These are phyloP conservation scores for Pichia sp. DNA, from an alignment of 1,139 yeast genomes.

Conservation along the genomic window DNA sequence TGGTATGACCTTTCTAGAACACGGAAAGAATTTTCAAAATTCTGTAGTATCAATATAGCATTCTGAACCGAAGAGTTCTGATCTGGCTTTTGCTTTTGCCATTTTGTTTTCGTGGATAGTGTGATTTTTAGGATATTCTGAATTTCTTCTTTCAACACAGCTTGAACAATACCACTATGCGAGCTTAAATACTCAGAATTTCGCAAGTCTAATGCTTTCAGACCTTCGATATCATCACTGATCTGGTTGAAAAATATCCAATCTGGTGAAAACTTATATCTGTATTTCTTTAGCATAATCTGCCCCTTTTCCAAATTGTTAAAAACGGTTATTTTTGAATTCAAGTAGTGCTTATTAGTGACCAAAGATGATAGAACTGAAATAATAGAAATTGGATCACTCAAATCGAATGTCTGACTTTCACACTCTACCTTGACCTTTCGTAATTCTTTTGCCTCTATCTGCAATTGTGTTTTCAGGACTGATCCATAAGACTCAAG, in stretches of 20 bases:
- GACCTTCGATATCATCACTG: constrained; percentile 44
- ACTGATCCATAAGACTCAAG: constrained; percentile 41
- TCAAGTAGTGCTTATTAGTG: constrained; percentile 16
- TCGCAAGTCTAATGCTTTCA: constrained; percentile 40
- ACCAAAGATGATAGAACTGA: constrained; percentile 35
- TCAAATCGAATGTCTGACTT: constrained; percentile 31
- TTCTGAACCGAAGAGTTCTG: constrained; percentile 42
- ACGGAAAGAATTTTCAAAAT: constrained; percentile 38
- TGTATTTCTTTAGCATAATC: constrained; percentile 38
- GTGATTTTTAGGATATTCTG: background rate
- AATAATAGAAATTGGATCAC: constrained; percentile 37
- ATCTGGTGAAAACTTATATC: constrained; percentile 46
- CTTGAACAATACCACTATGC: constrained; percentile 37
- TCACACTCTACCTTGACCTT: constrained; percentile 35
- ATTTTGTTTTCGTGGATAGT: constrained; percentile 26
- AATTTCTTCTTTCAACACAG: constrained; percentile 15
- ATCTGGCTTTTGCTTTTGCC: constrained; percentile 47
- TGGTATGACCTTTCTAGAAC: constrained; percentile 27
- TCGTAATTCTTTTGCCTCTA: constrained; percentile 29
- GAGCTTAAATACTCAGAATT: constrained; percentile 31
- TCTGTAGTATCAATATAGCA: constrained; percentile 47
- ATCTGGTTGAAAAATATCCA: constrained; percentile 68
- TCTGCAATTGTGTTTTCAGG: constrained; percentile 32
- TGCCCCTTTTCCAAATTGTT: constrained; percentile 43
- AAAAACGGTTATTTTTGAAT: constrained; percentile 10